A percentile compares a stretch with the other conserved stretches of the same genome.
phyloP scores from a whole-genome alignment of 768 basidiomycete genomes.

The Lanmaoa rubissima region DNA sequence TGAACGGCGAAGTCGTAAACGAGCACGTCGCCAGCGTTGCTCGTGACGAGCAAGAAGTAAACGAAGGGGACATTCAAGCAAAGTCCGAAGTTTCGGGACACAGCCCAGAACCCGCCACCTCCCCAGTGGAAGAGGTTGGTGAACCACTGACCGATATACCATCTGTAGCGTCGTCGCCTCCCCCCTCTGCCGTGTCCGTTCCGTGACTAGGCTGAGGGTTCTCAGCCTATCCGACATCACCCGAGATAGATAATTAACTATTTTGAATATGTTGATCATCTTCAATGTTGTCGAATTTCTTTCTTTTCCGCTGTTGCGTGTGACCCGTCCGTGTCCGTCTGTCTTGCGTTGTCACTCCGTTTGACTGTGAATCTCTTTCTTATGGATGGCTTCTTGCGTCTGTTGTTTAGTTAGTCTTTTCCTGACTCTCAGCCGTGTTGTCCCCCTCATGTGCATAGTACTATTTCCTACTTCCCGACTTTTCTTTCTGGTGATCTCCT shows the following conservation, averaged over 20 bases:
- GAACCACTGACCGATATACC: constrained; percentile 24
- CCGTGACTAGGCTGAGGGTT: constrained; percentile 15
- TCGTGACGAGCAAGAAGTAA: constrained; percentile 9
- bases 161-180: constrained; percentile 29
- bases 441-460: constrained; percentile 25
- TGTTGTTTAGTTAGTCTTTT: constrained; percentile 20
- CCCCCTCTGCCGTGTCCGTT: constrained; percentile 31
- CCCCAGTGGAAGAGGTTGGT: constrained; percentile 23
- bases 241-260: constrained; percentile 29
- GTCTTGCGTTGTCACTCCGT: constrained; percentile 10
- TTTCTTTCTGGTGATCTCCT: constrained; percentile 1
- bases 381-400: constrained; percentile 20
- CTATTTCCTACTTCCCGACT: neutral
- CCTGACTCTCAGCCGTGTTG: constrained; percentile 2
- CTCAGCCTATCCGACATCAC: constrained; percentile 6
- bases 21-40: constrained; percentile 11
- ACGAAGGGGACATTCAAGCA: constrained; percentile 8
- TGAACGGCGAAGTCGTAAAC: constrained; percentile 22
- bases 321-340: constrained; percentile 9
- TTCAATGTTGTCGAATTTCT: constrained; percentile 25
- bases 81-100: constrained; percentile 16
- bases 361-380: constrained; percentile 6
- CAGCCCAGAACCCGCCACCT: constrained; percentile 20
- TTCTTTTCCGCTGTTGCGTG: constrained; percentile 11
- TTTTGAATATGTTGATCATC: constrained; percentile 36